These are phyloP conservation scores for Aspergillus ochraceus DNA, from an alignment of 2,329 filamentous ascomycete species.

Conservation along the genomic window DNA sequence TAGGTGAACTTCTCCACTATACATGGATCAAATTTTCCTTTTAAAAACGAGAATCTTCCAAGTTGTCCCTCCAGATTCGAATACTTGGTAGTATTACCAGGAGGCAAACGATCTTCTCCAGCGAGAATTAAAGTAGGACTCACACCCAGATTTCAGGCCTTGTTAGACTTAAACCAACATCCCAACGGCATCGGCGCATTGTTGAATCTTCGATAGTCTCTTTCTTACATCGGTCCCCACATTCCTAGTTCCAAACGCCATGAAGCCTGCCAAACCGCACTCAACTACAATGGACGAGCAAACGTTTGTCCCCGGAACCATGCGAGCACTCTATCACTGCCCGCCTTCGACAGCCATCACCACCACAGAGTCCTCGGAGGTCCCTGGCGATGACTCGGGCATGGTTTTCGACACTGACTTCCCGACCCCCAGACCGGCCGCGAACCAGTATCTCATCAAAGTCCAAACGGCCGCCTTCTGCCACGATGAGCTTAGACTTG, in stretches of 20 bases:
- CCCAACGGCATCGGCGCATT: neutral
- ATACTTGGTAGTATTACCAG: neutral
- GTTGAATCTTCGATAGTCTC: neutral
- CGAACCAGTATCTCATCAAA: constrained; percentile 43
- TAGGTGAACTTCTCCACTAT: neutral
- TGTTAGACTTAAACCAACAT: neutral
- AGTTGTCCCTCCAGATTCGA: neutral
- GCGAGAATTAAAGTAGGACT: neutral
- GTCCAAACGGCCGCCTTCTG: constrained; percentile 40
- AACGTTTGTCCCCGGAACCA: constrained; percentile 35
- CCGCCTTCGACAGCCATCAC: constrained; percentile 20
- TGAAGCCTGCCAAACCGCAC: constrained; percentile 22
- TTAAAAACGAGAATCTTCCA: neutral
- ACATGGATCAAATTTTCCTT: neutral
- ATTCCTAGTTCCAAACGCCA: neutral
- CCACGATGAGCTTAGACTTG: constrained; percentile 37
- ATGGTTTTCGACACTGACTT: constrained; percentile 36
- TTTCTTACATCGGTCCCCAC: neutral
- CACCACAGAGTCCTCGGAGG: constrained; percentile 7
- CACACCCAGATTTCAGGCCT: neutral
- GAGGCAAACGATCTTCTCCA: neutral
- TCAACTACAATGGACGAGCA: constrained; percentile 37
- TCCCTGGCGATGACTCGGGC: constrained; percentile 24
- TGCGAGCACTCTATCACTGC: constrained; percentile 41
- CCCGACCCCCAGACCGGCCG: constrained; percentile 36